Evolutionary conservation across 176 grass and related monocot species (phyloP).

Genomic region (Oryza meyeriana): DNA sequence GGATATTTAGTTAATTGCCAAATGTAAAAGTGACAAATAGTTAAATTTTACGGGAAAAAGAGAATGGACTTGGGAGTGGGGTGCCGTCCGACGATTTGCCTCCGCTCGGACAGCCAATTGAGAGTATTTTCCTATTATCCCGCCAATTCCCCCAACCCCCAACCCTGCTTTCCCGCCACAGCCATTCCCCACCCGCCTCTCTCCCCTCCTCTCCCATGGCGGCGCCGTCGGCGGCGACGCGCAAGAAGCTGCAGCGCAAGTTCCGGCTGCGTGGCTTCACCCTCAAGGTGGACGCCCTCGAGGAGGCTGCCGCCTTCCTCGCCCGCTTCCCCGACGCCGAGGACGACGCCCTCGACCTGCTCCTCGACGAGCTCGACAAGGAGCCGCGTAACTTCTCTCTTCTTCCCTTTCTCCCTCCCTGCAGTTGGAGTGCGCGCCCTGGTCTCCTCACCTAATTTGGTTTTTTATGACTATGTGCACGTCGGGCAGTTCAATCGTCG

Average conservation of each 20-base stretch:
- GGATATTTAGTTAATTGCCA: no score
- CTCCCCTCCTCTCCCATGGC: constrained; percentile 29
- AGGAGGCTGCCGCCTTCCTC: constrained; percentile 65
- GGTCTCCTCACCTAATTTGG: background rate
- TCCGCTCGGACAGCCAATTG: no score
- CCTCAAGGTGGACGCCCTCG: constrained; percentile 85
- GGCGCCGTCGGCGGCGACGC: constrained; percentile 41
- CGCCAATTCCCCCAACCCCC: constrained; percentile 32
- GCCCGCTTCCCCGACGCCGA: constrained; percentile 71
- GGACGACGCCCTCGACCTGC: constrained; percentile 82
- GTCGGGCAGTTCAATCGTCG: constrained; percentile 59
- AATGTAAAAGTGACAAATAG: no score
- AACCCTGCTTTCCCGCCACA: constrained; percentile 26
- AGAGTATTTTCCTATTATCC: no score
- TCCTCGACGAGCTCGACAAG: constrained; percentile 78
- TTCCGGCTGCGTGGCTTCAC: constrained; percentile 81
- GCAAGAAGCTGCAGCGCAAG: constrained; percentile 81
- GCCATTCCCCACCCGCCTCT: background rate
- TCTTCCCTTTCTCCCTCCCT: background rate
- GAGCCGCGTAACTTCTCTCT: constrained; percentile 46
- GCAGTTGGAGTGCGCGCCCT: background rate
- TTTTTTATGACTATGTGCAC: background rate
- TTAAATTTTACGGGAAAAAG: no score
- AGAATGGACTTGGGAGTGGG: no score
- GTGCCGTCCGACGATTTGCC: no score